These are phyloP conservation scores for Guyanaporus albipodus DNA, from an alignment of 768 basidiomycete genomes.

Conservation along the genomic window DNA sequence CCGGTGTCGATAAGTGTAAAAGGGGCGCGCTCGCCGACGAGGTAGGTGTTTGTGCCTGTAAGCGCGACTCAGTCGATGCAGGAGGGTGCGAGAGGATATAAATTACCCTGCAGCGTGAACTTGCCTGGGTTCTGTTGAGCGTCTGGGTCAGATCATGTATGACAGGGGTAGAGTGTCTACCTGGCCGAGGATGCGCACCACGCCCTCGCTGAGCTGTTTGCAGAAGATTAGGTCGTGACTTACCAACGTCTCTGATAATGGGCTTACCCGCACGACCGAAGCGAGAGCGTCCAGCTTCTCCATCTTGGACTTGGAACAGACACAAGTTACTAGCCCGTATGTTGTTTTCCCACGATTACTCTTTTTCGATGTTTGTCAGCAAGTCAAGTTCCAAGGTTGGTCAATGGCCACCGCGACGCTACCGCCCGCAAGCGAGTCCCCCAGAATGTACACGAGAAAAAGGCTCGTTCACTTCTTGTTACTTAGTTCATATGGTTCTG, in stretches of 20 bases:
- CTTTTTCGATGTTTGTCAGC: not conserved
- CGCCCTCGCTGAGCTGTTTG: constrained; percentile 60
- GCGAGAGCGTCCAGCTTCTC: constrained; percentile 50
- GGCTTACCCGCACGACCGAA: constrained; percentile 50
- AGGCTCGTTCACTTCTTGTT: constrained; percentile 21
- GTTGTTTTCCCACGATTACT: constrained; percentile 12
- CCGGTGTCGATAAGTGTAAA: constrained; percentile 83
- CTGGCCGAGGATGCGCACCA: constrained; percentile 73
- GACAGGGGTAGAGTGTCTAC: constrained; percentile 32
- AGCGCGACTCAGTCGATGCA: not conserved
- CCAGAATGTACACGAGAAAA: constrained; percentile 44
- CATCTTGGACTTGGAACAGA: constrained; percentile 31
- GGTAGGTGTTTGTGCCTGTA: constrained; percentile 85
- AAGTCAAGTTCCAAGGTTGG: too few species aligned
- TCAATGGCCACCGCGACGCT: constrained; percentile 38
- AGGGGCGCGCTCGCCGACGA: constrained; percentile 66
- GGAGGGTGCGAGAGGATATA: not conserved
- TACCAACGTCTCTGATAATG: not conserved
- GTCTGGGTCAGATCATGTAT: not conserved
- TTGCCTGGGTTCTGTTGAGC: constrained; percentile 73
- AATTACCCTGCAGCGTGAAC: constrained; percentile 78
- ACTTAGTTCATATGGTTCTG: not conserved
- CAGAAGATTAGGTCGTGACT: not conserved
- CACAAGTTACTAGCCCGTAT: not conserved
- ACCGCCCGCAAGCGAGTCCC: constrained; percentile 18